Evolutionary conservation across 164 flowering plant species (phyloP).

Genomic region (Saururus chinensis): DNA sequence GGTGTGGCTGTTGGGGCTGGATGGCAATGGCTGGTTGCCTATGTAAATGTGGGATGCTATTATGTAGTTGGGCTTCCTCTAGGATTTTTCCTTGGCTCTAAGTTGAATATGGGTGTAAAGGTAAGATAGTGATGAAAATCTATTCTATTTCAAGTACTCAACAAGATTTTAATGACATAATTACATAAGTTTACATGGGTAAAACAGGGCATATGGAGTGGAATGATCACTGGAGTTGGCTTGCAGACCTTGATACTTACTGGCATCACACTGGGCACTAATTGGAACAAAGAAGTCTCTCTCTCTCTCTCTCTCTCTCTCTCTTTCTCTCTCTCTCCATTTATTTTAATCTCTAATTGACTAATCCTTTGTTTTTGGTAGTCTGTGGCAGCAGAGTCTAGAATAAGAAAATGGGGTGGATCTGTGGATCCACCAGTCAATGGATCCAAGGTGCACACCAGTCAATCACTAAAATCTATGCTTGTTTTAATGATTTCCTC

Average conservation of each 20-base stretch:
- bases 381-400: conserved; percentile 1
- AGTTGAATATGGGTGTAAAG: conserved; percentile 19
- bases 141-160: not conserved
- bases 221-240: conserved; percentile 23
- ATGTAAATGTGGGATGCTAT: conserved; percentile 23
- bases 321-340: conserved; percentile 1
- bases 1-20: conserved; percentile 34
- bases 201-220: conserved; percentile 26
- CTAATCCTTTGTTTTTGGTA: not conserved
- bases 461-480: too few relatives aligned
- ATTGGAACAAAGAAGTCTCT: conserved; percentile 26
- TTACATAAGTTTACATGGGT: not conserved
- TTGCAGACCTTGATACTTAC: conserved; percentile 19
- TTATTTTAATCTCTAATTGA: not conserved
- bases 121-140: conserved; percentile 3
- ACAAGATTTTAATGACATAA: not conserved
- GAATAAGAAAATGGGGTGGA: not conserved
- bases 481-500: too few relatives aligned
- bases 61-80: conserved; percentile 26
- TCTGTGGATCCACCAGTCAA: too few relatives aligned
- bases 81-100: conserved; percentile 22
- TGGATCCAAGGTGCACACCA: too few relatives aligned
- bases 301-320: not conserved
- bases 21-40: conserved; percentile 30
- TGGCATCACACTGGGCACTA: conserved; percentile 18